These are phyloP conservation scores for Yarrowia sp. DNA, from an alignment of 805 yeast species.

Conservation along the genomic window DNA sequence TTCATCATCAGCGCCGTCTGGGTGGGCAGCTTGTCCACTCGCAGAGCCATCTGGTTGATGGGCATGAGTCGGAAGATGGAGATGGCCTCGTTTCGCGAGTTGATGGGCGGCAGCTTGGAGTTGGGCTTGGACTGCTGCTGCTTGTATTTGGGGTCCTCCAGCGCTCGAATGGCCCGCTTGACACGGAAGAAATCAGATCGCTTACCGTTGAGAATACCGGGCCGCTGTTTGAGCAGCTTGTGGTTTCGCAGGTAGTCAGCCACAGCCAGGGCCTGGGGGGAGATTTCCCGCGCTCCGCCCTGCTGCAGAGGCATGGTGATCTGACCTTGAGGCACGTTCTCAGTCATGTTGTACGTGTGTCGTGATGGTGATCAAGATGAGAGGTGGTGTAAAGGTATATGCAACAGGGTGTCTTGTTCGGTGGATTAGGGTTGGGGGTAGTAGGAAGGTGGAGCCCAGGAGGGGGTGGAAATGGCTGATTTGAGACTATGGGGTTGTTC, in stretches of 20 bases:
- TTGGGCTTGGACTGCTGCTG: constrained; percentile 54
- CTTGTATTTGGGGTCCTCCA: constrained; percentile 74
- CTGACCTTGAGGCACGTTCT: constrained; percentile 36
- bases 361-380: constrained; percentile 15
- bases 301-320: constrained; percentile 38
- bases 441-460: constrained; percentile 2
- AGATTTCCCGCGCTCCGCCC: constrained; percentile 43
- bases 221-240: constrained; percentile 74
- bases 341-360: constrained; percentile 21
- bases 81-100: constrained; percentile 62
- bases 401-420: constrained; percentile 32
- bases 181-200: constrained; percentile 81
- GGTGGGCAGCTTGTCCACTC: constrained; percentile 76
- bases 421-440: constrained; percentile 21
- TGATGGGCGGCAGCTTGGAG: constrained; percentile 60
- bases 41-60: constrained; percentile 73
- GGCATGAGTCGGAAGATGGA: constrained; percentile 71
- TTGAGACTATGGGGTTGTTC: not conserved
- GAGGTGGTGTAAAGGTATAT: constrained; percentile 14
- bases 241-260: constrained; percentile 76
- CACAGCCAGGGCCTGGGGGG: constrained; percentile 68
- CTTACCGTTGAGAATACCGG: constrained; percentile 74
- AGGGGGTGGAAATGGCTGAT: not conserved
- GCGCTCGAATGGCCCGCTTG: constrained; percentile 82
- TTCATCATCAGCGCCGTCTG: constrained; percentile 62